Percentiles rank a stretch among this genome's conserved stretches.
Evolutionary conservation across 140 eudicot species (phyloP).

Genomic region (Ambrosia hybrid): DNA sequence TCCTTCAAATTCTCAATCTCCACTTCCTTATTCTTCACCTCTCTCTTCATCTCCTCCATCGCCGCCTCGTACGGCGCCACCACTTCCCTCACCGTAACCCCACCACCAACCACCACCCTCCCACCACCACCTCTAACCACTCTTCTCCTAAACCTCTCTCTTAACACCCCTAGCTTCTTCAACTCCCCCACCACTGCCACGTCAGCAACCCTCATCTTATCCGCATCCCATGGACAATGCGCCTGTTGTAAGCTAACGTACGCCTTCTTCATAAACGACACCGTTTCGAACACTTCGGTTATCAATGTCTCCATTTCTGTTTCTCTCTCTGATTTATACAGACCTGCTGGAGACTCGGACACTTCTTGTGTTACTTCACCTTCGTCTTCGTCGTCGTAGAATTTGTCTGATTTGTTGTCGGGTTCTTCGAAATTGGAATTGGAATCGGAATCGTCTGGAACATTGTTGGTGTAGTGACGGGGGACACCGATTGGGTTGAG

Average conservation of each 20-base stretch:
- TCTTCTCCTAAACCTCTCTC: constrained; percentile 54
- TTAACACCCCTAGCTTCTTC: constrained; percentile 62
- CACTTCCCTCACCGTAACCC: constrained; percentile 41
- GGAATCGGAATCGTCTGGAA: constrained; percentile 30
- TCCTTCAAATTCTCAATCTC: not conserved
- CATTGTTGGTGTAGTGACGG: constrained; percentile 41
- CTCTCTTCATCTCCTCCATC: too few relatives aligned
- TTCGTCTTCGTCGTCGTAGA: constrained; percentile 27
- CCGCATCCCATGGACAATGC: constrained; percentile 87
- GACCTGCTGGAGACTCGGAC: not conserved
- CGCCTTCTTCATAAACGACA: constrained; percentile 74
- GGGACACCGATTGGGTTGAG: too few relatives aligned
- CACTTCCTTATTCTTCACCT: too few relatives aligned
- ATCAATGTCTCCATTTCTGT: constrained; percentile 53
- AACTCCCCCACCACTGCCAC: constrained; percentile 82
- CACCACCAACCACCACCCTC: constrained; percentile 34
- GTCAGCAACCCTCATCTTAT: constrained; percentile 65
- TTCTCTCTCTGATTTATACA: not conserved
- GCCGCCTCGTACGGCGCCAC: not conserved
- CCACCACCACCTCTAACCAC: constrained; percentile 8
- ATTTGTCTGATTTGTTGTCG: constrained; percentile 2
- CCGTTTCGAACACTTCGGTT: constrained; percentile 84
- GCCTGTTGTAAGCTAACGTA: constrained; percentile 83
- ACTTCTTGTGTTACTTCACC: constrained; percentile 34
- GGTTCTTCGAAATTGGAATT: not conserved